Evolutionary conservation across 257 asterid species (phyloP).

Genomic region (Solanum virginianum): DNA sequence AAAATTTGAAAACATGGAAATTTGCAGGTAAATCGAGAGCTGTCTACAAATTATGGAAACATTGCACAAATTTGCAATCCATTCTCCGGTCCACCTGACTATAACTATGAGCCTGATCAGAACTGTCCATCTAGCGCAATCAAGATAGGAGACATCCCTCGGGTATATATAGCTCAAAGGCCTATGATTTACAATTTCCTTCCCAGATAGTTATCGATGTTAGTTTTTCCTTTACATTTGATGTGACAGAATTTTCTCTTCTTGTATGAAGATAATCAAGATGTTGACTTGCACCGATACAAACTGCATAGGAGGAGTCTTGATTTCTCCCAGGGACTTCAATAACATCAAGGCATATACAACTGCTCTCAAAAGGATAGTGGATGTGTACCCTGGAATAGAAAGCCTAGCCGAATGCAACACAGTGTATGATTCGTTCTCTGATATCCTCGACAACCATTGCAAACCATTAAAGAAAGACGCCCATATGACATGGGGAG

Average conservation of each 20-base stretch:
- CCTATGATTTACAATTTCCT: background rate
- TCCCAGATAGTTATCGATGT: background rate
- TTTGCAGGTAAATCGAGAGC: slow-evolving; percentile 59
- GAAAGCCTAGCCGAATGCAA: slow-evolving; percentile 58
- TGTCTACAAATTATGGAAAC: slow-evolving; percentile 41
- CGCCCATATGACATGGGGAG: slow-evolving; percentile 37
- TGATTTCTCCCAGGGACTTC: slow-evolving; percentile 26
- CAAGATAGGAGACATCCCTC: slow-evolving; percentile 57
- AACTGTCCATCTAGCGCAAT: slow-evolving; percentile 39
- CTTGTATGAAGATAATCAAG: slow-evolving; percentile 23
- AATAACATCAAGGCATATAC: slow-evolving; percentile 37
- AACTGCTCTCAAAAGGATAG: slow-evolving; percentile 44
- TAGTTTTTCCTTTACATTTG: background rate
- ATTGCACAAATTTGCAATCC: slow-evolving; percentile 78
- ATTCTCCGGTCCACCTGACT: slow-evolving; percentile 61
- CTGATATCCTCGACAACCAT: slow-evolving; percentile 39
- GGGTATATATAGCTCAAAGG: slow-evolving; percentile 9
- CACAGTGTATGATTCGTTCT: slow-evolving; percentile 48
- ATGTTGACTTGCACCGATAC: slow-evolving; percentile 47
- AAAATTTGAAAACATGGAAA: background rate
- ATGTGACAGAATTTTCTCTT: background rate
- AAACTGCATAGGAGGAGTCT: slow-evolving; percentile 57
- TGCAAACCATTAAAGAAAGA: slow-evolving; percentile 56
- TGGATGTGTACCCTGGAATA: slow-evolving; percentile 65
- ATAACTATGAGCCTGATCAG: slow-evolving; percentile 35